Percentiles rank a stretch among this genome's conserved stretches.
These are phyloP conservation scores for Phaeophleospora eucalypticola DNA, from an alignment of 2,329 filamentous ascomycete genomes.

Conservation along the genomic window DNA sequence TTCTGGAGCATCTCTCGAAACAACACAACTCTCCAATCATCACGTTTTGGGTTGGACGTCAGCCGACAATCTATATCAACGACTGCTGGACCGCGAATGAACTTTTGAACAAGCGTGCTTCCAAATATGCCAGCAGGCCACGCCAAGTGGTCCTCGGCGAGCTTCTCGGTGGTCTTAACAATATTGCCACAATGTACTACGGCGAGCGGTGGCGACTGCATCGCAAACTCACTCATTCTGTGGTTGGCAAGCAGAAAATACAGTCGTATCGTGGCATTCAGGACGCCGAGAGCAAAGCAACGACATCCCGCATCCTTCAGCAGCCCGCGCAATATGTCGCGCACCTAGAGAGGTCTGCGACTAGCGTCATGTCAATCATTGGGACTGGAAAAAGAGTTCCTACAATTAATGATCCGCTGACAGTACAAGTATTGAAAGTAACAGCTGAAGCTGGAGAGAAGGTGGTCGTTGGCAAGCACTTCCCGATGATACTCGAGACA, in stretches of 20 bases:
- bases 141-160: slow-evolving; percentile 43
- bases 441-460: slow-evolving; percentile 57
- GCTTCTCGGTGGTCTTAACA: slow-evolving; percentile 19
- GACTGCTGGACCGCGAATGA: slow-evolving; percentile 44
- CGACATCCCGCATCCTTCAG: slow-evolving; percentile 49
- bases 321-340: slow-evolving; percentile 48
- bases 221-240: slow-evolving; percentile 51
- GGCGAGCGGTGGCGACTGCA: slow-evolving; percentile 38
- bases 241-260: slow-evolving; percentile 54
- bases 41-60: slow-evolving; percentile 47
- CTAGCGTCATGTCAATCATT: slow-evolving; percentile 53
- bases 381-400: slow-evolving; percentile 54
- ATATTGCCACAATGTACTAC: slow-evolving; percentile 44
- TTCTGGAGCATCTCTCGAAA: slow-evolving; percentile 43
- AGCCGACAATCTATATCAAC: slow-evolving; percentile 44
- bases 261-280: slow-evolving; percentile 52
- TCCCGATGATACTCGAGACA: slow-evolving; percentile 54
- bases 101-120: slow-evolving; percentile 44
- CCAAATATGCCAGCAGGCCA: slow-evolving; percentile 43
- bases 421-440: slow-evolving; percentile 56
- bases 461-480: slow-evolving; percentile 41
- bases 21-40: slow-evolving; percentile 43
- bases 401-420: slow-evolving; percentile 51
- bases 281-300: slow-evolving; percentile 55
- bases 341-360: slow-evolving; percentile 53